Evolutionary conservation across 2,329 filamentous ascomycete species (phyloP), one percentile per base, ranked within the genome.

Genomic region (Epichloe aotearoae): DNA sequence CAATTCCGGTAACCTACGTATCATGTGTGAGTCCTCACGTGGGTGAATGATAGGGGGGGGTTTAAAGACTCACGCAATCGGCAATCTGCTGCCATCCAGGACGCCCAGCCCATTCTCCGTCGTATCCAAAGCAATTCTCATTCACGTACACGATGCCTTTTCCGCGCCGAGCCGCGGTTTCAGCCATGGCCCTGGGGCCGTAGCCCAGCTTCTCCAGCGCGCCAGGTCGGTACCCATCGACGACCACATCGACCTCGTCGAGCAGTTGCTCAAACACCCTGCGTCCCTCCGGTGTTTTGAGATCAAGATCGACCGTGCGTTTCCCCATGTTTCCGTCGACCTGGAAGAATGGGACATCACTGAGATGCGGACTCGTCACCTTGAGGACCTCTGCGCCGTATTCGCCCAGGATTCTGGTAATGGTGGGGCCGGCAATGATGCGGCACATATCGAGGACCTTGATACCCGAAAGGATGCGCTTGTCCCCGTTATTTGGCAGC

Each of bases 371-470:
- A 7, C 79, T 80, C 3, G 83, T 88, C 44, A 88, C 73, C 58
- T 87, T 85, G 56, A 89, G 73, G 1, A 89, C 84, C 49, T 83
- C 77, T 7, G 85, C 85, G 2, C 86, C 86, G 60, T 88, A 83
- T 54, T 86, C 84, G n/a, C 82, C 83, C 0, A 89, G 73, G 2
- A 81, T 81, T 33, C 83, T 77, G 3, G 80, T 80, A 56, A 88
- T 81, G 4, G 82, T 79, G n/a, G 84, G 84, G 0, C 84, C 84
- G 3, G 85, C 85, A 55, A 89, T 87, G 59, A 88, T 82, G 40
- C 84, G 80, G 60, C 83, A 86, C 33, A 89, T 68, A 61, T 90
- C 86, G 5, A 89, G 73, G 5, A 89, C 84, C 56, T 83, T 84
- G 62, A 88, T 73, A 0, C 84, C 84, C 60, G 72, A 53, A 69